These are phyloP conservation scores for Rugonectria rugulosa DNA, from an alignment of 2,329 filamentous ascomycete species.

Conservation along the genomic window DNA sequence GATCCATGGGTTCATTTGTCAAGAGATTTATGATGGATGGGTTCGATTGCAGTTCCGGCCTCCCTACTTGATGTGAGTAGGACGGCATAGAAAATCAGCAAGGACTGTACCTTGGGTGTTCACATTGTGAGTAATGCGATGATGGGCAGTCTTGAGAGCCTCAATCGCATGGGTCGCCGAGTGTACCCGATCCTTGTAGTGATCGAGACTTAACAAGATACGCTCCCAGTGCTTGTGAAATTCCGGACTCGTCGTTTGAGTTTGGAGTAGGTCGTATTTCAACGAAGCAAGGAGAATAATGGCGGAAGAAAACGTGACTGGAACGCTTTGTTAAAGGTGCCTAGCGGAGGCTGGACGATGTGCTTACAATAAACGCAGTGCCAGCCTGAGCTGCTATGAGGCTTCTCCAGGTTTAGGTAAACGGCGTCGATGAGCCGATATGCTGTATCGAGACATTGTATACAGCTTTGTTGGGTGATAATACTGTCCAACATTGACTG, in stretches of 20 bases:
- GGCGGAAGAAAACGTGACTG: slow-evolving; percentile 7
- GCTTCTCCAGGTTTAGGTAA: not conserved
- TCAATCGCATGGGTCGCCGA: not conserved
- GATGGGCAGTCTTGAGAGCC: not conserved
- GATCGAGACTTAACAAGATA: not conserved
- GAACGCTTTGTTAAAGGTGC: not conserved
- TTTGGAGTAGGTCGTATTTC: not conserved
- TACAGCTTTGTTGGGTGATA: not conserved
- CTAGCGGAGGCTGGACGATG: not conserved
- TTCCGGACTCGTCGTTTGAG: not conserved
- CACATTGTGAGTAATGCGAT: not conserved
- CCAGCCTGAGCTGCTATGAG: slow-evolving; percentile 1
- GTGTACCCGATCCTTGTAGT: slow-evolving; percentile 3
- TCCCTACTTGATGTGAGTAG: not conserved
- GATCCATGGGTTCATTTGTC: not conserved
- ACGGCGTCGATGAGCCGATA: slow-evolving; percentile 1
- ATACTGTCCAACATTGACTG: not conserved
- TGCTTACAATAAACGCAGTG: slow-evolving; percentile 1
- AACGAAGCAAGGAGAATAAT: slow-evolving; percentile 3
- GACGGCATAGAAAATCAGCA: not conserved
- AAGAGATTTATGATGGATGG: not conserved
- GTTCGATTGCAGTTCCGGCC: not conserved
- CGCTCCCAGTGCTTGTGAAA: slow-evolving; percentile 1
- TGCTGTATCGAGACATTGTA: not conserved
- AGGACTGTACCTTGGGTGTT: not conserved